Evolutionary conservation across 306 rosid species (phyloP).

Genomic region (Alnus glutinosa): DNA sequence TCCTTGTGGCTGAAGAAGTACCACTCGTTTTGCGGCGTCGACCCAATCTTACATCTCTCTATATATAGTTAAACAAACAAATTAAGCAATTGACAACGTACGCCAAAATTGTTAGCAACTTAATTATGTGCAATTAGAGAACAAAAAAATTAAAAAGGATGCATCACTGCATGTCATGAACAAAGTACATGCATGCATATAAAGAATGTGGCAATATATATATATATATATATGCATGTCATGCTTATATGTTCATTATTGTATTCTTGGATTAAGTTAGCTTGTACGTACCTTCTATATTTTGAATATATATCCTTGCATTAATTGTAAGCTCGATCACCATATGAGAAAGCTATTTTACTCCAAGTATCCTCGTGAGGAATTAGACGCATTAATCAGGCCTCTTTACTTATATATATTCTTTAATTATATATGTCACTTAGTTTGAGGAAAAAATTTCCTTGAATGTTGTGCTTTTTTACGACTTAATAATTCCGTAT

Average conservation of each 20-base stretch:
- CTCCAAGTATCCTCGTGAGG: background rate
- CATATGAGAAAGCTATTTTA: background rate
- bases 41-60: conserved; percentile 81
- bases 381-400: background rate
- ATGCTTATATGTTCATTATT: background rate
- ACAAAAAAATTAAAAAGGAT: no score
- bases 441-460: background rate
- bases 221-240: no score
- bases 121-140: no score
- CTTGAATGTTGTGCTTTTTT: background rate
- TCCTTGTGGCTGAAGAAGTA: conserved; percentile 98
- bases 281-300: background rate
- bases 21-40: conserved; percentile 98
- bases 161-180: background rate
- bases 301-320: background rate
- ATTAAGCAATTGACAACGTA: no score
- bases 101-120: background rate
- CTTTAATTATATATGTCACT: background rate
- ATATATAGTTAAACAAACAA: no score
- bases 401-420: background rate
- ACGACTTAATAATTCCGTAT: background rate
- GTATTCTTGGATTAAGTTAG: background rate
- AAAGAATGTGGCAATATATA: background rate
- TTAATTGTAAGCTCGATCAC: background rate
- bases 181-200: background rate